Evolutionary conservation across 805 yeast genomes (phyloP), one percentile per base, ranked within the genome.

Genomic region (Torulaspora indica): DNA sequence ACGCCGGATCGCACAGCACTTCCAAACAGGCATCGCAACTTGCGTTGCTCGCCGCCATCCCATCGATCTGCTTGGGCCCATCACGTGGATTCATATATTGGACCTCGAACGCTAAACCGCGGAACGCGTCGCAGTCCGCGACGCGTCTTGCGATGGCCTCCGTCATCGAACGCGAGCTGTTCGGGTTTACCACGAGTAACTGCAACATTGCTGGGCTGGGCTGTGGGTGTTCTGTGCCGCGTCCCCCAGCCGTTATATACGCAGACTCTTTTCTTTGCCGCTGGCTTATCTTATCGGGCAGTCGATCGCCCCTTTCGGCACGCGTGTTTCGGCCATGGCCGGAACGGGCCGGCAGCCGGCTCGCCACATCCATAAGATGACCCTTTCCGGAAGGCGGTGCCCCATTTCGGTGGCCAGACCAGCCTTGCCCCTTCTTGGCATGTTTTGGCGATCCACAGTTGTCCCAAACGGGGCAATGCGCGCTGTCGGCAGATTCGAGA

Each of bases 41-140:
- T 28, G 40, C 47, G 27, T 35, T 10, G 33, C 55, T 51, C 14
- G 56, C 42, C 40, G 45, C 49, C 17, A 18, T 40, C 27, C 55
- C 58, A 30, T 51, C 56, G 25, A 57, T 57, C 42, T 56, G 56
- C 39, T 27, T 7, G 62, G 60, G 2, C 54, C 62, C n/a, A 60
- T 57, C n/a, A n/a, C n/a, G n/a, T n/a, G n/a, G n/a, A n/a, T n/a
- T n/a, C 38, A 51, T 48, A 14, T 42, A 55, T 13, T 35, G 37
- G 15, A 46, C 27, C 25, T 15, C 23, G 6, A n/a, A 36, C 17
- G 40, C 27, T 20, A 30, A 29, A 8, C 13, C 17, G 31, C 35
- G 33, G 13, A 38, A 38, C 18, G 40, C 40, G 42, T 27, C 47
- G 37, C 42, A 25, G 15, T 25, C 42, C 18, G 39, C 42, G 12